Conservation (phyloP, 2,329 filamentous ascomycete genomes). For the Chrysoporthe austroafricana region DNA sequence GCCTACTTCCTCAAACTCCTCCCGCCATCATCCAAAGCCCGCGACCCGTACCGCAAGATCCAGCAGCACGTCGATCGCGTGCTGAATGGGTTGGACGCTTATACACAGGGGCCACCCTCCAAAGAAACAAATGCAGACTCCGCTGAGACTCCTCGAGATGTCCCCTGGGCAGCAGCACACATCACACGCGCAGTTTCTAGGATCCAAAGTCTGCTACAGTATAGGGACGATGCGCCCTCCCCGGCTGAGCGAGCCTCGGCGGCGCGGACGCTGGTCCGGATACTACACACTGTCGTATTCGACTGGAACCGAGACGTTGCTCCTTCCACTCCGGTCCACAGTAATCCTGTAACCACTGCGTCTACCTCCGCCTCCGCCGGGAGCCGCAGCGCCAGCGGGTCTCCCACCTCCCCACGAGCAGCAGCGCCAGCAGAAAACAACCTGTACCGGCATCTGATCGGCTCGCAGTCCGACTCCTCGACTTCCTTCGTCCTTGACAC, state of each 20-base stretch:
- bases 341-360: not conserved
- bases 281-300: slow-evolving; percentile 50
- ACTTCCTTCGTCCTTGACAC: slow-evolving; percentile 50
- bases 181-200: slow-evolving; percentile 47
- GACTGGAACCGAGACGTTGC: slow-evolving; percentile 25
- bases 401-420: not conserved
- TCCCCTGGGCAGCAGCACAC: slow-evolving; percentile 55
- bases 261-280: slow-evolving; percentile 51
- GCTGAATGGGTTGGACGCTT: slow-evolving; percentile 48
- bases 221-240: slow-evolving; percentile 42
- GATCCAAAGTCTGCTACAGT: slow-evolving; percentile 47
- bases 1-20: slow-evolving; percentile 54
- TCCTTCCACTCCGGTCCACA: not conserved
- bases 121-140: slow-evolving; percentile 6
- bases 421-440: slow-evolving; percentile 41
- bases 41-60: slow-evolving; percentile 53
- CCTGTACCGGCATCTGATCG: slow-evolving; percentile 53
- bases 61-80: slow-evolving; percentile 52
- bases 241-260: slow-evolving; percentile 48
- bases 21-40: slow-evolving; percentile 48
- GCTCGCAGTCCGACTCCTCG: slow-evolving; percentile 43
- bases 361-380: not conserved
- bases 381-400: not conserved
- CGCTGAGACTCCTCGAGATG: slow-evolving; percentile 43
- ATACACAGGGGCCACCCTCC: slow-evolving; percentile 28